Evolutionary conservation across 208 protist genomes (phyloP).

Genomic region (Leptomonas seymouri): DNA sequence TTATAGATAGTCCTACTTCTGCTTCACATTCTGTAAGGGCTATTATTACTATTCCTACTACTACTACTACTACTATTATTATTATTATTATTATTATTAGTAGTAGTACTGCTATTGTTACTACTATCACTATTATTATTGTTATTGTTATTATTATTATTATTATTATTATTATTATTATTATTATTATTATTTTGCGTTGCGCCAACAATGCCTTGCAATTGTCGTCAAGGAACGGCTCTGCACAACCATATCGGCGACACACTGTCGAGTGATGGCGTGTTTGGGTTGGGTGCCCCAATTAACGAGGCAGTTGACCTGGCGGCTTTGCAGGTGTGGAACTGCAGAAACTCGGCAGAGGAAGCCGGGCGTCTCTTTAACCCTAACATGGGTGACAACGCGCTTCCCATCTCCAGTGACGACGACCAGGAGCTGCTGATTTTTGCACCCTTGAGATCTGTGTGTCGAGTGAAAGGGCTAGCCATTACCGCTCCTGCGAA

Average conservation of each 20-base stretch:
- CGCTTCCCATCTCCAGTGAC: conserved; percentile 76
- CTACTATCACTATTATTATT: too few relatives aligned
- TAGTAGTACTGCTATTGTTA: too few relatives aligned
- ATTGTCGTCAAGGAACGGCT: conserved; percentile 74
- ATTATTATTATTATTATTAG: too few relatives aligned
- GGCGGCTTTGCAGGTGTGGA: conserved; percentile 70
- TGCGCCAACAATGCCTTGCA: conserved; percentile 72
- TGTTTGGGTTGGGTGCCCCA: conserved; percentile 66
- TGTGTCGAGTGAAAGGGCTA: conserved; percentile 69
- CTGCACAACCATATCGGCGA: conserved; percentile 83
- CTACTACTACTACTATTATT: too few relatives aligned
- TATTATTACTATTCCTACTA: too few relatives aligned
- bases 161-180: not conserved
- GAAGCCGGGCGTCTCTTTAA: conserved; percentile 67
- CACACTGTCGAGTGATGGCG: conserved; percentile 58
- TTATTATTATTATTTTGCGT: not conserved
- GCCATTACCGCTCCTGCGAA: conserved; percentile 61
- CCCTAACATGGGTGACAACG: conserved; percentile 46
- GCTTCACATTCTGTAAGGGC: too few relatives aligned
- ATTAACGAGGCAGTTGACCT: conserved; percentile 78
- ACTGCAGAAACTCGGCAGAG: conserved; percentile 45
- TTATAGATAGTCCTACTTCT: too few relatives aligned
- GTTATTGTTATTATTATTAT: too few relatives aligned
- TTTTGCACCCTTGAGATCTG: conserved; percentile 57
- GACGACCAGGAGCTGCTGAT: conserved; percentile 82